These are phyloP conservation scores for Juglanconis sp. DNA, from an alignment of 2,329 filamentous ascomycete genomes.

Conservation along the genomic window DNA sequence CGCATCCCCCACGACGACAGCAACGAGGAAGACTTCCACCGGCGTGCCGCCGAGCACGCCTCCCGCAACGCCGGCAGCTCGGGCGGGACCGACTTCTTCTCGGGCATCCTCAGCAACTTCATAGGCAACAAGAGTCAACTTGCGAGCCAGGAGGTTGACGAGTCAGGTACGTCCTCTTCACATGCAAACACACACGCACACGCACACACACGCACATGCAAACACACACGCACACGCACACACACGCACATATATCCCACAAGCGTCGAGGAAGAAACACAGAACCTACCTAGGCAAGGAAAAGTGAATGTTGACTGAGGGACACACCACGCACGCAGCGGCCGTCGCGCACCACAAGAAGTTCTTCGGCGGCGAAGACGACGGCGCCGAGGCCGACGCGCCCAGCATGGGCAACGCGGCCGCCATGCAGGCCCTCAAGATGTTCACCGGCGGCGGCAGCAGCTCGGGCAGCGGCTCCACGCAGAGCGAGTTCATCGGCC, in stretches of 20 bases:
- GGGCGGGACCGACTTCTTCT: conserved; percentile 48
- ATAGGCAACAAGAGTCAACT: conserved; percentile 48
- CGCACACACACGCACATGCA: too few species aligned
- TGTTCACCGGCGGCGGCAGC: conserved; percentile 61
- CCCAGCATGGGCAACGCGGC: conserved; percentile 66
- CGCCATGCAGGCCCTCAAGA: conserved; percentile 77
- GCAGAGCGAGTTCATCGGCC: conserved; percentile 76
- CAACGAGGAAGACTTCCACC: conserved; percentile 37
- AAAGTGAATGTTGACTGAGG: not conserved
- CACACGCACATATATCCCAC: not conserved
- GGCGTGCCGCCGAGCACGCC: conserved; percentile 44
- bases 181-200: too few species aligned
- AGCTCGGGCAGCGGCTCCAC: conserved; percentile 34
- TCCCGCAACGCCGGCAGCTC: conserved; percentile 43
- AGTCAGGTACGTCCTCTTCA: conserved; percentile 39
- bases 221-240: too few species aligned
- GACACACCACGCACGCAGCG: conserved; percentile 36
- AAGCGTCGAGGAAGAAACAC: not conserved
- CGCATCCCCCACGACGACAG: conserved; percentile 38
- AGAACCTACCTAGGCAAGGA: not conserved
- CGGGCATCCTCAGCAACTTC: conserved; percentile 44
- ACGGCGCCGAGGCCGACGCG: conserved; percentile 44
- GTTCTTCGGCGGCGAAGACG: conserved; percentile 59
- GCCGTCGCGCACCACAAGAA: conserved; percentile 74
- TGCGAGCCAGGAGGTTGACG: conserved; percentile 45